Base-by-base conservation (phyloP, 768 basidiomycete genomes). In the Russula griseocarnosa region DNA sequence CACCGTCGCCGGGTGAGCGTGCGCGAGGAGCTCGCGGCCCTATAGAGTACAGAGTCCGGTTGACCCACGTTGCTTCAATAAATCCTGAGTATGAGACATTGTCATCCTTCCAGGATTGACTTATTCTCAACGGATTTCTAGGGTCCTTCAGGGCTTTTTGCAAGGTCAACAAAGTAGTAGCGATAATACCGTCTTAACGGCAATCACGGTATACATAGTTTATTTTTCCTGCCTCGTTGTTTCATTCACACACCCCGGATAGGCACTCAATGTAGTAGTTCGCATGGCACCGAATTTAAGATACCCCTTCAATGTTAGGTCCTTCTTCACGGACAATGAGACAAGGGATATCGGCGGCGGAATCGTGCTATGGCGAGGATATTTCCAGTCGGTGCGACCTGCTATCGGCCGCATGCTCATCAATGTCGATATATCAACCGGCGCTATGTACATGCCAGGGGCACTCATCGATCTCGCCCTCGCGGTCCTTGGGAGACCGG, bases 371-470 rank as follows among this genome's bases (percentile, higher is more conserved):
- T 89, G 88, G 88, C 79, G 90, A 3, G 90, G 90, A 0, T 90
- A 88, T 60, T 92, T 92, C 74, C 90, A 92, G 71, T 88, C 86
- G 0, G 80, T 90, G 14, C 79, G 90, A 24, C 89, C 90, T 4
- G 82, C 82, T 0, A 79, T 85, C 20, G 84, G 84, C 0, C 76
- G 76, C 0, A 81, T 92, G 69, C 72, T 90, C 30, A 77, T 92
- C 67, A 92, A 92, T 62, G 79, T 92, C 66, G 90, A 92, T 65
- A 88, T 90, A 53, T 83, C 86, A 0, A 88, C 89, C 0, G 90
- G 86, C 0, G 81, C 85, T 30, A 88, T 92, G 86, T 91, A 86
- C 71, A 83, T 82, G 68, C 74, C 81, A 0, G 90, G 91, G 0
- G 71, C 78, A 0, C 76, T 92, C 2, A 74, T 88, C 58, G 72